A percentile compares a stretch with the other conserved stretches of the same genome.
phyloP scores from a whole-genome alignment of 352 stramenopile species.

The Phytophthora parvispora region DNA sequence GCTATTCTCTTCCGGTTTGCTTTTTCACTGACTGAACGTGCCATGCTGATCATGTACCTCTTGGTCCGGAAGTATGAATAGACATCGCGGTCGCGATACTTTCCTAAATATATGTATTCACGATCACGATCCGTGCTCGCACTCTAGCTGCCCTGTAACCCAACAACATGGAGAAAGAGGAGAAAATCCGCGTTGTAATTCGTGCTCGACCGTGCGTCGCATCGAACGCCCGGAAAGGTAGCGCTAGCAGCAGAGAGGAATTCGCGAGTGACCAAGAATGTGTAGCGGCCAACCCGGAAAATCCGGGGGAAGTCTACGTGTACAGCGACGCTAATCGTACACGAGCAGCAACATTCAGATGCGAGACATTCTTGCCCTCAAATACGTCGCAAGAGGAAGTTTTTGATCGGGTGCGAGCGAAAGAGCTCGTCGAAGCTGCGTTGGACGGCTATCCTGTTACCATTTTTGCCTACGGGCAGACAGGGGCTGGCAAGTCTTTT shows the following conservation, averaged over 20 bases:
- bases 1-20: no score
- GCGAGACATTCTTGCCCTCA: conserved; percentile 62
- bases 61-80: conserved; percentile 1
- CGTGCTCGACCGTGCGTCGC: conserved; percentile 54
- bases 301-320: conserved; percentile 48
- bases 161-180: conserved; percentile 56
- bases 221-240: conserved; percentile 1
- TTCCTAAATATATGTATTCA: neutral
- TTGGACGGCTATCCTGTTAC: conserved; percentile 78
- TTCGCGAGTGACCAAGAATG: conserved; percentile 21
- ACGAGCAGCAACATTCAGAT: conserved; percentile 67
- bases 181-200: conserved; percentile 78
- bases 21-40: no score
- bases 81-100: neutral
- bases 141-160: neutral
- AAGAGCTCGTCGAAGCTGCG: conserved; percentile 59
- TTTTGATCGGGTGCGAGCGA: conserved; percentile 56
- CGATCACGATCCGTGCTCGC: no score
- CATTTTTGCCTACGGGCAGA: conserved; percentile 84
- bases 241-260: conserved; percentile 2
- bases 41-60: no score
- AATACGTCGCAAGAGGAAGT: conserved; percentile 55
- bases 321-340: conserved; percentile 45
- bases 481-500: conserved; percentile 76
- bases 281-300: conserved; percentile 49